Conservation (phyloP, 495 filamentous ascomycete genomes). For the Recurvomyces mirabilis region DNA sequence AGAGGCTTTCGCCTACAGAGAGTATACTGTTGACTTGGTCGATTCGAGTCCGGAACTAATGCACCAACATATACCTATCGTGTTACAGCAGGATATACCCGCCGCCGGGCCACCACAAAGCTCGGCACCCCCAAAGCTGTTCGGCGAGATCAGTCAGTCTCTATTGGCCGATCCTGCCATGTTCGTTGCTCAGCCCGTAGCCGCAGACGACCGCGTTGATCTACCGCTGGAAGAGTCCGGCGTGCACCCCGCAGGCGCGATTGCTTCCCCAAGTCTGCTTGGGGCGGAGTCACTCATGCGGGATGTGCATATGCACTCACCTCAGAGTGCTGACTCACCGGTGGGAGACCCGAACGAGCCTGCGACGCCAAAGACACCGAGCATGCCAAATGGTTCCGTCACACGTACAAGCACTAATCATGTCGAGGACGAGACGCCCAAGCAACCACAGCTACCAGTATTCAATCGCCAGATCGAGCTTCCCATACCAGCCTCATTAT, state of each 20-base stretch:
- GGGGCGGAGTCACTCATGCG: slow-evolving; percentile 58
- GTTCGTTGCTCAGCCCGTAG: slow-evolving; percentile 29
- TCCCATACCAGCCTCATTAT: slow-evolving; percentile 30
- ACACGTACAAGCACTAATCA: background rate
- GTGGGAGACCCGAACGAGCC: slow-evolving; percentile 23
- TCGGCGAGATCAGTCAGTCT: slow-evolving; percentile 69
- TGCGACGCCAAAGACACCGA: slow-evolving; percentile 29
- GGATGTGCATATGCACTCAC: slow-evolving; percentile 56
- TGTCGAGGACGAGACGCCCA: slow-evolving; percentile 20
- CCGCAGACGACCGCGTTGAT: slow-evolving; percentile 19
- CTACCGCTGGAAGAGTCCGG: background rate
- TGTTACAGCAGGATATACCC: slow-evolving; percentile 22
- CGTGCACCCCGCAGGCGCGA: slow-evolving; percentile 1
- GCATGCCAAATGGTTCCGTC: slow-evolving; percentile 24
- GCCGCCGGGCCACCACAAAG: no score
- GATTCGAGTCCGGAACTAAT: slow-evolving; percentile 28
- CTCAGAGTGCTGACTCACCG: slow-evolving; percentile 24
- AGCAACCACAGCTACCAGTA: slow-evolving; percentile 15
- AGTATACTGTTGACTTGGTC: slow-evolving; percentile 18
- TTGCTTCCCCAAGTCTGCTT: slow-evolving; percentile 42
- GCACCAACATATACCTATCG: slow-evolving; percentile 14
- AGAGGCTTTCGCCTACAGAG: slow-evolving; percentile 20
- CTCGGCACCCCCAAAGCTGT: slow-evolving; percentile 45
- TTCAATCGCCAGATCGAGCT: slow-evolving; percentile 30
- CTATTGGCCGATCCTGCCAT: slow-evolving; percentile 54